phyloP scores from a whole-genome alignment of 2,329 filamentous ascomycete species.

The Tolypocladium ovalisporum region DNA sequence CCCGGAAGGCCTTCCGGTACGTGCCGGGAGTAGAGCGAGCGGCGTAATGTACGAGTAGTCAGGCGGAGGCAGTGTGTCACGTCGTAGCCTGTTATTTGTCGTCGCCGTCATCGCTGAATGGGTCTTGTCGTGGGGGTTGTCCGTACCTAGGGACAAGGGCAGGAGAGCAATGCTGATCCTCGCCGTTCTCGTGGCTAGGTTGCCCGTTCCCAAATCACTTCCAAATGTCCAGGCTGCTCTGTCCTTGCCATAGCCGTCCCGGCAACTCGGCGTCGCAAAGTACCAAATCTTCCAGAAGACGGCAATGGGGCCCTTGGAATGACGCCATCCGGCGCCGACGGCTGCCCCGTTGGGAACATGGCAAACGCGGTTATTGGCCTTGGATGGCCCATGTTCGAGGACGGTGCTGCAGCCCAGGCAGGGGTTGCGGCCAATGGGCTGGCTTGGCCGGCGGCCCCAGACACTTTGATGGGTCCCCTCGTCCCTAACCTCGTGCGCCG shows the following conservation, averaged over 20 bases:
- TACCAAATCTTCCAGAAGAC: background rate
- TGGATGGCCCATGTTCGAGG: background rate
- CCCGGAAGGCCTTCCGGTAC: background rate
- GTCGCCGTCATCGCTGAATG: background rate
- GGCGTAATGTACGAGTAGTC: too few species aligned
- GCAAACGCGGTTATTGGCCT: background rate
- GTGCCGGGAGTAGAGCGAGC: background rate
- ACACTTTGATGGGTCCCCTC: background rate
- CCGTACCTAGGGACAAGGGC: background rate
- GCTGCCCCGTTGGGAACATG: background rate
- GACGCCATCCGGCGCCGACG: background rate
- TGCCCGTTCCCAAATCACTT: background rate
- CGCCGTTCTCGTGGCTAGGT: too few species aligned
- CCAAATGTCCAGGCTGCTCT: background rate
- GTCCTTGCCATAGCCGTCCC: background rate
- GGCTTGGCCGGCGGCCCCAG: background rate
- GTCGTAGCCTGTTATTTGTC: background rate
- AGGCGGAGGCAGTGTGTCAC: background rate
- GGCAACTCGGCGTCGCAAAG: too few species aligned
- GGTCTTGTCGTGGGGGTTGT: background rate
- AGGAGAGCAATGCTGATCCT: background rate
- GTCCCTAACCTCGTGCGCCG: background rate
- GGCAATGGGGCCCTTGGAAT: background rate
- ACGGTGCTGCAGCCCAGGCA: background rate
- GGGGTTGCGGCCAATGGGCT: background rate